A percentile compares a stretch with the other conserved stretches of the same genome.
These are phyloP conservation scores for Fusarium subtropicale DNA, from an alignment of 2,329 filamentous ascomycete genomes.

Conservation along the genomic window DNA sequence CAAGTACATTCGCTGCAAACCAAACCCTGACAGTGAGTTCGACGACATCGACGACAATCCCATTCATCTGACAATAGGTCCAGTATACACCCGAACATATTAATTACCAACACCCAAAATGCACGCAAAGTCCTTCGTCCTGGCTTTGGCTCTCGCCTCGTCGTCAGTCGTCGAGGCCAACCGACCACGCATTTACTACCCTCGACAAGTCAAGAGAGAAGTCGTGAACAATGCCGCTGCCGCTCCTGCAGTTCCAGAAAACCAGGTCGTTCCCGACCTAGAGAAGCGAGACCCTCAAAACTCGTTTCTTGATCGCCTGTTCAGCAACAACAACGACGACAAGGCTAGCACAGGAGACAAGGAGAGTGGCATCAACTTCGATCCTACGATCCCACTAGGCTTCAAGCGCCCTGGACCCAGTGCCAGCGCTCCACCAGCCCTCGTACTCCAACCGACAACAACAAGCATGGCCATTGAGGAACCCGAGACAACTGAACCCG, in stretches of 20 bases:
- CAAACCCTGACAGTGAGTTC: constrained; percentile 60
- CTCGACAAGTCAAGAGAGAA: constrained; percentile 66
- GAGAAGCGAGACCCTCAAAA: constrained; percentile 36
- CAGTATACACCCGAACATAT: constrained; percentile 46
- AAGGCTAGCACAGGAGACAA: neutral
- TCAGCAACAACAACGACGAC: constrained; percentile 18
- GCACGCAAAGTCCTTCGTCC: constrained; percentile 60
- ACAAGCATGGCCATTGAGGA: constrained; percentile 26
- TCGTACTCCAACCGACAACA: constrained; percentile 41
- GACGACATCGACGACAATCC: neutral
- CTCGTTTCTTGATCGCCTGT: constrained; percentile 44
- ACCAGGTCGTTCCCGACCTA: constrained; percentile 23
- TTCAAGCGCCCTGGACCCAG: constrained; percentile 29
- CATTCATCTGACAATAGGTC: constrained; percentile 14
- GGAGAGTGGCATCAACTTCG: constrained; percentile 25
- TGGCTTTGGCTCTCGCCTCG: constrained; percentile 62
- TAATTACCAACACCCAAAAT: constrained; percentile 50
- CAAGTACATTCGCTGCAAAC: constrained; percentile 69
- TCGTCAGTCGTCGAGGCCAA: constrained; percentile 59
- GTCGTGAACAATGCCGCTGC: constrained; percentile 53
- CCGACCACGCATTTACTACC: constrained; percentile 68
- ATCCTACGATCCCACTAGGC: constrained; percentile 28
- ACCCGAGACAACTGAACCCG: constrained; percentile 24
- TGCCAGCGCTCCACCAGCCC: constrained; percentile 31
- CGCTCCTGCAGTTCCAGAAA: constrained; percentile 52